A percentile compares a stretch with the other conserved stretches of the same genome.
phyloP scores from a whole-genome alignment of 164 flowering plant genomes.

The Euptelea pleiosperma region DNA sequence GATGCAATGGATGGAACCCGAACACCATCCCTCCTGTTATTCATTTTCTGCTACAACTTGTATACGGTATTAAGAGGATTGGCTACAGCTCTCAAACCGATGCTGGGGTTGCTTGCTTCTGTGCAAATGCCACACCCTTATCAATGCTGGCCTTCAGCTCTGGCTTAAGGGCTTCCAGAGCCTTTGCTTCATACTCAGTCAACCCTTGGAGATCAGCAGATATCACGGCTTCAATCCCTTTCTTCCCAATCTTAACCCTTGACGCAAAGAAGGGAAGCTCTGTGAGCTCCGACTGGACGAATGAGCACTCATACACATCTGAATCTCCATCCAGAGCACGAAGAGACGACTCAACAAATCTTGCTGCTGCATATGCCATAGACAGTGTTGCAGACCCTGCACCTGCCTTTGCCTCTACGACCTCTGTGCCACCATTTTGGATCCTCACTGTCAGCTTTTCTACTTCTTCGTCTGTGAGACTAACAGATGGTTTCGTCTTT shows the following conservation, averaged over 20 bases:
- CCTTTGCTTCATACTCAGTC: constrained; percentile 57
- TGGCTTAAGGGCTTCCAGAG: constrained; percentile 63
- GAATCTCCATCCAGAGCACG: constrained; percentile 69
- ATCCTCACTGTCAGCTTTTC: constrained; percentile 56
- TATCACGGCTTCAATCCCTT: constrained; percentile 61
- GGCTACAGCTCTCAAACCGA: constrained; percentile 17
- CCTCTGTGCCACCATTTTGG: constrained; percentile 73
- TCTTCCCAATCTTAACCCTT: constrained; percentile 54
- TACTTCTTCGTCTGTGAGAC: constrained; percentile 50
- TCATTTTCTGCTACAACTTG: not conserved
- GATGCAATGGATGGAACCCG: constrained; percentile 6
- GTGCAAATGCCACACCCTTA: constrained; percentile 62
- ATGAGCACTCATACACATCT: constrained; percentile 69
- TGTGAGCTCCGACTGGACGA: constrained; percentile 52
- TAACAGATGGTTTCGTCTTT: constrained; percentile 59
- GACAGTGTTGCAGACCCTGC: constrained; percentile 74
- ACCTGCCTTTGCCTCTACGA: constrained; percentile 77
- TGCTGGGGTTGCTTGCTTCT: constrained; percentile 47
- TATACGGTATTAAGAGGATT: not conserved
- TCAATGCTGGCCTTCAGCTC: constrained; percentile 69
- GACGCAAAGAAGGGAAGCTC: constrained; percentile 75
- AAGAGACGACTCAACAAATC: constrained; percentile 74
- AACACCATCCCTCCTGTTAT: not conserved
- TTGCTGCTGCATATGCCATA: constrained; percentile 80
- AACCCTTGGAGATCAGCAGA: constrained; percentile 56